phyloP scores from a whole-genome alignment of 495 filamentous ascomycete species.

The Mytilinidion resinicola region DNA sequence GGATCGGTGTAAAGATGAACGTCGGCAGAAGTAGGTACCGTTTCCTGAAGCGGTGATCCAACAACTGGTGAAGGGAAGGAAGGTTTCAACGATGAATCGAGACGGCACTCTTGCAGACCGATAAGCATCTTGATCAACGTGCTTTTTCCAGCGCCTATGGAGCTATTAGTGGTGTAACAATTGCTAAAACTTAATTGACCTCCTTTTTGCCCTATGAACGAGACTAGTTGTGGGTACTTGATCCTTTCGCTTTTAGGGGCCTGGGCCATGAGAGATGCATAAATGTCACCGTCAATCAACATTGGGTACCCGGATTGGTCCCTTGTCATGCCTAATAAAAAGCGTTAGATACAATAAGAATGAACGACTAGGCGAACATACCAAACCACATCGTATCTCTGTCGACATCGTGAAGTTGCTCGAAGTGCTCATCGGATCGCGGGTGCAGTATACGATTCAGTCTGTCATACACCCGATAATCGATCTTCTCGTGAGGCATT shows the following conservation, averaged over 20 bases:
- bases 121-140: slow-evolving; percentile 22
- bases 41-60: neutral
- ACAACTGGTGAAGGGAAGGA: slow-evolving; percentile 1
- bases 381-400: slow-evolving; percentile 48
- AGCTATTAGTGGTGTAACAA: neutral
- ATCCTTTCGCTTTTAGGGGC: slow-evolving; percentile 8
- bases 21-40: slow-evolving; percentile 12
- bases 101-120: slow-evolving; percentile 1
- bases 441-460: neutral
- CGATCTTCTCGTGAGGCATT: neutral
- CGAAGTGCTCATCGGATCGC: neutral
- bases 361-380: slow-evolving; percentile 21
- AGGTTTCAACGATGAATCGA: neutral
- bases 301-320: slow-evolving; percentile 39
- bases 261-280: slow-evolving; percentile 16
- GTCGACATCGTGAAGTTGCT: slow-evolving; percentile 31
- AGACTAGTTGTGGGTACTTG: slow-evolving; percentile 42
- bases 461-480: neutral
- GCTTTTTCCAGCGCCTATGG: slow-evolving; percentile 16
- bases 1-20: slow-evolving; percentile 20
- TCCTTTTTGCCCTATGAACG: slow-evolving; percentile 48
- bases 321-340: slow-evolving; percentile 37
- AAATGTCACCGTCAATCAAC: slow-evolving; percentile 36
- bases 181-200: neutral
- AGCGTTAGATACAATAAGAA: slow-evolving; percentile 22